Evolutionary conservation across 2,329 filamentous ascomycete species (phyloP).

Genomic region (Sordariomycetes sp.): DNA sequence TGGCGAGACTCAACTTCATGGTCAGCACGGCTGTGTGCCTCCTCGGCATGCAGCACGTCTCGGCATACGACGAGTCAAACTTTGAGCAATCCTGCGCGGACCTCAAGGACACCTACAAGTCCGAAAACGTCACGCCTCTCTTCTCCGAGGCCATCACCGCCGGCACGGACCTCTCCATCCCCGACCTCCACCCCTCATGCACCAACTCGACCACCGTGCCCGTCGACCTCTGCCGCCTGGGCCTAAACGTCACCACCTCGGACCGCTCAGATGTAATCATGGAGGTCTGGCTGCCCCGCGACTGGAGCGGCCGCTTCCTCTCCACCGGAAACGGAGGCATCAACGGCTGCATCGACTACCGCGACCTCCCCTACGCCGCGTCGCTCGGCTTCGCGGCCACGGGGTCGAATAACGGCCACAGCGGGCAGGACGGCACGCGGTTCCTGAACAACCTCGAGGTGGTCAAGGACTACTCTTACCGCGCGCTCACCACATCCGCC

Average conservation of each 20-base stretch:
- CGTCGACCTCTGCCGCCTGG: neutral
- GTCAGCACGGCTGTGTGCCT: neutral
- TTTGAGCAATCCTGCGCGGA: neutral
- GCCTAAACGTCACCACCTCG: neutral
- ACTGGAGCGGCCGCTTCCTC: neutral
- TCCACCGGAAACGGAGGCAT: neutral
- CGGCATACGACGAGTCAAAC: neutral
- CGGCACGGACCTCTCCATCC: neutral
- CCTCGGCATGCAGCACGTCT: neutral
- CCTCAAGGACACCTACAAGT: neutral
- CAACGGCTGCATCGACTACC: neutral
- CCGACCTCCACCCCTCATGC: neutral
- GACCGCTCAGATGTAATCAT: neutral
- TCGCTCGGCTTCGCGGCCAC: slow-evolving; percentile 9
- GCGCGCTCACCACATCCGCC: slow-evolving; percentile 29
- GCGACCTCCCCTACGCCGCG: neutral
- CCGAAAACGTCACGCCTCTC: neutral
- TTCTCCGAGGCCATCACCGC: neutral
- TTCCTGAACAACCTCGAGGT: slow-evolving; percentile 11
- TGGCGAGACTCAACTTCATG: neutral
- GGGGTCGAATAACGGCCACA: slow-evolving; percentile 12
- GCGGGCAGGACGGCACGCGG: slow-evolving; percentile 6
- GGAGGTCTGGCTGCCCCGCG: neutral
- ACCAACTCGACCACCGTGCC: neutral
- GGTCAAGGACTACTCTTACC: slow-evolving; percentile 18